Base-by-base conservation (phyloP, 352 stramenopile species). In the Globisporangium perplexum region DNA sequence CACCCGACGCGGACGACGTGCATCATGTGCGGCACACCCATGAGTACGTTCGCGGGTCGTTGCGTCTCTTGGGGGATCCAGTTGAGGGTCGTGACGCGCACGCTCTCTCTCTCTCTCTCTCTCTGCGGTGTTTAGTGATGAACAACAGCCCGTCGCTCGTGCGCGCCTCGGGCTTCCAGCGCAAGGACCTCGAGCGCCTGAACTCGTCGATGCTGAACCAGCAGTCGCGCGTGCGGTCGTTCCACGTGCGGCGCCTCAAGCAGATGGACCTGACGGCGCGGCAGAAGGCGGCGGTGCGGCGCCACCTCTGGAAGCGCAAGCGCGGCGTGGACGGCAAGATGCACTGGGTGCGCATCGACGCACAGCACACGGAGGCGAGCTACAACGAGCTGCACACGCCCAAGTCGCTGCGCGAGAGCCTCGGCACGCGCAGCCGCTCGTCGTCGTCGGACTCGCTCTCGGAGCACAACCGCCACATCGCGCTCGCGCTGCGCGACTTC, bases 221-320 rank as follows among this genome's bases (percentile, higher is more conserved):
- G 55, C 80, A 91, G 65, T 86, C 78, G 47, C 74, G 83, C 33
- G 75, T 93, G 50, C 80, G 83, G 1, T 88, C 77, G 46, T 93
- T 93, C 66, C 83, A 93, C 61, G 83, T 93, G 47, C 77, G 83
- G 0, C 65, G 83, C 8, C 77, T 93, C 47, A 90, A 93, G 70
- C 81, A 92, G 48, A 91, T 92, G 81, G 77, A 71, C 52, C 63
- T 90, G 41, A 82, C 72, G 33, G 77, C 86, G 59, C 62, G 77
- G 44, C 79, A 90, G 53, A 74, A 77, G 14, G 79, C 77, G 23
- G 79, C 79, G 39, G 77, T 84, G 54, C 74, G 77, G 35, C 70
- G 79, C 17, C 69, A 72, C 11, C 61, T 90, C 11, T 90, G 79
- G 79, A 65, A 80, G 45, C 77, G 79, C 44, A 84, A 82, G 51